phyloP scores from a whole-genome alignment of 1,284 basidiomycete genomes.

The Amylostereum areolatum region DNA sequence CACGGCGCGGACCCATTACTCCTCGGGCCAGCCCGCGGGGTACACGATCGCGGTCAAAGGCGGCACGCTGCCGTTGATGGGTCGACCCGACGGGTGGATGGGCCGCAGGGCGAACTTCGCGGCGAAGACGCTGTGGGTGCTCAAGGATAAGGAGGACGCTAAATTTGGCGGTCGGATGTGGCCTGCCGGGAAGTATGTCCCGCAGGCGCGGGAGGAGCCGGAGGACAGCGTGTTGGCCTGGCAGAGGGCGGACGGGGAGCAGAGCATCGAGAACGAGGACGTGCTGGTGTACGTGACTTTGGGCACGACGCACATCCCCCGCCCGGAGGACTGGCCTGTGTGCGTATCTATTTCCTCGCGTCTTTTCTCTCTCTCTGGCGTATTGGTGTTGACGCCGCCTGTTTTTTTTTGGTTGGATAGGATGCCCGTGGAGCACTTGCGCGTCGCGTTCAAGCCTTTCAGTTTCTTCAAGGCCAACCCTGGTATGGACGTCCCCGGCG shows the following conservation, averaged over 20 bases:
- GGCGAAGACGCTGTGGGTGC: conserved; percentile 77
- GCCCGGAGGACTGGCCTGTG: conserved; percentile 89
- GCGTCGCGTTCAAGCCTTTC: conserved; percentile 75
- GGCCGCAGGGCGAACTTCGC: conserved; percentile 75
- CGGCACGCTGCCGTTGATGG: conserved; percentile 58
- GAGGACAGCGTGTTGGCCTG: conserved; percentile 69
- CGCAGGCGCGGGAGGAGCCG: conserved; percentile 67
- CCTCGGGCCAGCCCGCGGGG: conserved; percentile 64
- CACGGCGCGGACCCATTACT: conserved; percentile 54
- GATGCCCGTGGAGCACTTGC: conserved; percentile 83
- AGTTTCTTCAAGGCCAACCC: conserved; percentile 85
- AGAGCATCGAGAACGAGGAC: conserved; percentile 70
- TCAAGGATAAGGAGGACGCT: conserved; percentile 63
- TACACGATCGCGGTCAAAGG: conserved; percentile 73
- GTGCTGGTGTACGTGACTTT: conserved; percentile 74
- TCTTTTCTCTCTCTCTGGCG: conserved; percentile 1
- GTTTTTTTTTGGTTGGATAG: conserved; percentile 28
- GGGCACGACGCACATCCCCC: conserved; percentile 76
- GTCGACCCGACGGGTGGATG: conserved; percentile 69
- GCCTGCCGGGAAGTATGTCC: conserved; percentile 83
- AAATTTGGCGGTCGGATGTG: conserved; percentile 67
- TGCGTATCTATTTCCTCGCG: conserved; percentile 32
- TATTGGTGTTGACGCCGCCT: background rate
- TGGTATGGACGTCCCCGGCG: conserved; percentile 79
- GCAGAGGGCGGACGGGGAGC: conserved; percentile 43